Conservation (phyloP, 1,139 yeast genomes). For the Sugiyamaella japonica region DNA sequence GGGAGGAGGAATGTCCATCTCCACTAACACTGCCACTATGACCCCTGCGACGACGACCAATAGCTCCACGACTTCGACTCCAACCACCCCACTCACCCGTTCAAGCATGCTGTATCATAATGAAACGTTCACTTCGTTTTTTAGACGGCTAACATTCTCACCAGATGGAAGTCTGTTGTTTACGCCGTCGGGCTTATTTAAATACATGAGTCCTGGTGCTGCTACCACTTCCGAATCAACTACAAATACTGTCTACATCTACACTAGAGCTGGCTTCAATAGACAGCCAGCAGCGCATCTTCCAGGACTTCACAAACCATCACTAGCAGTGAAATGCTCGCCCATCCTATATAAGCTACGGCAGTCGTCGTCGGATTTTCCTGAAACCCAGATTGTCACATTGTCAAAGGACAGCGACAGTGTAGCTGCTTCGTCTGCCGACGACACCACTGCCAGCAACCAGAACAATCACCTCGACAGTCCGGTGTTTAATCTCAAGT, state of each 20-base stretch:
- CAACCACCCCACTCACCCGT: conserved; percentile 13
- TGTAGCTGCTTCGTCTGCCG: conserved; percentile 15
- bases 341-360: conserved; percentile 59
- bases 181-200: conserved; percentile 79
- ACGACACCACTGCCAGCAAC: conserved; percentile 13
- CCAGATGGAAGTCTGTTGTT: conserved; percentile 85
- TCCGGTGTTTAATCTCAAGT: conserved; percentile 57
- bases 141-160: conserved; percentile 78
- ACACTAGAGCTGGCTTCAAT: conserved; percentile 66
- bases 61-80: conserved; percentile 18
- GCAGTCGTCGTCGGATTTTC: conserved; percentile 17
- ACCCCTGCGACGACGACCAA: neutral
- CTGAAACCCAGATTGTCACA: neutral
- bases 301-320: conserved; percentile 80
- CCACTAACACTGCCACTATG: neutral
- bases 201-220: conserved; percentile 30
- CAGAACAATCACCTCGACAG: conserved; percentile 14
- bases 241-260: conserved; percentile 72
- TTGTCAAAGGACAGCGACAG: conserved; percentile 16
- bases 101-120: conserved; percentile 59
- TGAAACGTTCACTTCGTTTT: conserved; percentile 86
- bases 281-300: conserved; percentile 72
- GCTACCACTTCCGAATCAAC: conserved; percentile 39
- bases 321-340: conserved; percentile 75
- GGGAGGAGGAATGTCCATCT: conserved; percentile 1